Conservation (phyloP, 1,139 yeast genomes). For the Taphrina flavorubra region DNA sequence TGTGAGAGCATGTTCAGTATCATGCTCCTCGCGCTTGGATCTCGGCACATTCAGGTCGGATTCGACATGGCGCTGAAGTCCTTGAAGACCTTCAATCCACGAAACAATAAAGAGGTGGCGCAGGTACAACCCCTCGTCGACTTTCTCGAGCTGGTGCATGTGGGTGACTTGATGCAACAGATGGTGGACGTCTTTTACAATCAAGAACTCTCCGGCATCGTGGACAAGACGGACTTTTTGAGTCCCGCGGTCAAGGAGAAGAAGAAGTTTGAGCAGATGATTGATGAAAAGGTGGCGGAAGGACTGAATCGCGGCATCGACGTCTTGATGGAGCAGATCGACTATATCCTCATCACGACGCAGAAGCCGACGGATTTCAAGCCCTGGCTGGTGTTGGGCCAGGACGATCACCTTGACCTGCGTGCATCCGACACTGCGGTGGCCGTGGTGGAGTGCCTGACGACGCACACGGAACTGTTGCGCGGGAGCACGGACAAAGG, state of each 20-base stretch:
- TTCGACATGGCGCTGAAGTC: slow-evolving; percentile 78
- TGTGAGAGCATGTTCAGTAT: slow-evolving; percentile 69
- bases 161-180: slow-evolving; percentile 90
- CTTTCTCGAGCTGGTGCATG: slow-evolving; percentile 86
- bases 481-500: slow-evolving; percentile 86
- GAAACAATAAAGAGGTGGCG: slow-evolving; percentile 50
- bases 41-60: slow-evolving; percentile 76
- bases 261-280: slow-evolving; percentile 74
- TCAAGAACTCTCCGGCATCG: slow-evolving; percentile 75
- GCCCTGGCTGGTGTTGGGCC: slow-evolving; percentile 51
- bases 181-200: slow-evolving; percentile 90
- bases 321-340: slow-evolving; percentile 78
- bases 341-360: slow-evolving; percentile 58
- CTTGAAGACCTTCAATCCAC: slow-evolving; percentile 73
- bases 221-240: slow-evolving; percentile 76
- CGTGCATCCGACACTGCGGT: slow-evolving; percentile 53
- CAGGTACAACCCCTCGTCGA: slow-evolving; percentile 79
- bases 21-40: slow-evolving; percentile 68
- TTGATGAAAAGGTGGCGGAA: slow-evolving; percentile 89
- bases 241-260: slow-evolving; percentile 82
- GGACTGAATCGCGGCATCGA: slow-evolving; percentile 91
- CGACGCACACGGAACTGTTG: slow-evolving; percentile 74
- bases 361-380: slow-evolving; percentile 63
- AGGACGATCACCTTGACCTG: slow-evolving; percentile 37
- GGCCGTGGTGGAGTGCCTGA: slow-evolving; percentile 65